These are phyloP conservation scores for Alternaria brassicae DNA, from an alignment of 2,329 filamentous ascomycete genomes.

Conservation along the genomic window DNA sequence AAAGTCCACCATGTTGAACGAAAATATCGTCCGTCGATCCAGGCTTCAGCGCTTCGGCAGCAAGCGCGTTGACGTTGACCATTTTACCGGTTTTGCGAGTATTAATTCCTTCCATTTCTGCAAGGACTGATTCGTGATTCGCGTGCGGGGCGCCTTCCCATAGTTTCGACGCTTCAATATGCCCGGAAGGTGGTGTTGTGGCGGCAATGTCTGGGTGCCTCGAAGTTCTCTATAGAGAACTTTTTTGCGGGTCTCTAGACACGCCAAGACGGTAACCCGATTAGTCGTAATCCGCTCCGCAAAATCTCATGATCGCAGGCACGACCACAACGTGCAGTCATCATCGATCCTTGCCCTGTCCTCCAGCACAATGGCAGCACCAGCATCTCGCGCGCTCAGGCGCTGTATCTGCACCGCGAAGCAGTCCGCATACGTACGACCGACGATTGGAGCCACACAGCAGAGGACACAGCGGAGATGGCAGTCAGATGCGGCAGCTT, in stretches of 20 bases:
- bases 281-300: constrained; percentile 34
- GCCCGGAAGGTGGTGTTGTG: constrained; percentile 26
- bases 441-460: constrained; percentile 46
- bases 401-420: constrained; percentile 52
- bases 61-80: constrained; percentile 38
- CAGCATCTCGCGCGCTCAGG: constrained; percentile 54
- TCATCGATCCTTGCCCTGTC: constrained; percentile 28
- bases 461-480: constrained; percentile 70
- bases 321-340: constrained; percentile 28
- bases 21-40: constrained; percentile 76
- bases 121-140: constrained; percentile 16
- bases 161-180: constrained; percentile 43
- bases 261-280: constrained; percentile 37
- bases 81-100: constrained; percentile 30
- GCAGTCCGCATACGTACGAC: constrained; percentile 35
- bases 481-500: constrained; percentile 75
- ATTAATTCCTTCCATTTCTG: constrained; percentile 28
- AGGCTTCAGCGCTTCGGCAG: constrained; percentile 62
- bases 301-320: constrained; percentile 36
- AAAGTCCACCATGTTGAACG: constrained; percentile 73
- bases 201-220: constrained; percentile 16
- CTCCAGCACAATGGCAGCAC: constrained; percentile 51
- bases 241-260: constrained; percentile 32
- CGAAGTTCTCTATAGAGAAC: constrained; percentile 33
- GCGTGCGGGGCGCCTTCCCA: constrained; percentile 44